Evolutionary conservation across 2,329 filamentous ascomycete species (phyloP), one percentile per base, ranked within the genome.

Genomic region (Alternaria ventricosa): DNA sequence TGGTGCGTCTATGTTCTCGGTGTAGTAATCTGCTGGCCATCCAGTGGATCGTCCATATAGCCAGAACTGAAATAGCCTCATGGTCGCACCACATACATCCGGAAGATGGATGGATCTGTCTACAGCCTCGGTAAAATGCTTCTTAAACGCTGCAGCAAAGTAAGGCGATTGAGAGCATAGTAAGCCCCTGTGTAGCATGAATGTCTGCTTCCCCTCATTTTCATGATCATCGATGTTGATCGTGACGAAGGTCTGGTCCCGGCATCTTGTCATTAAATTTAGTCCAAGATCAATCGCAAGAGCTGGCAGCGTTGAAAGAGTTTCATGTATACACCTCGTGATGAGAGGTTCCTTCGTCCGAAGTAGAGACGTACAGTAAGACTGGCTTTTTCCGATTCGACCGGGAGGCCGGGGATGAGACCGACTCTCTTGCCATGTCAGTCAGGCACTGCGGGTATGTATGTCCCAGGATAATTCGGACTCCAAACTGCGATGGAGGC

Each of bases 41-140:
- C 6, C 4, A 6, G 10, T 23, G 43, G 43, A 22, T 11, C 6
- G 43, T 22, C 11, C 5, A 8, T 15, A 45, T 4, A 45, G 6
- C 20, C 43, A 46, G 15, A 13, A 46, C 12, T 23, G 44, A 1
- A 13, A 46, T 3, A 46, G 20, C 12, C 20, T 46, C 44, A 46
- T 25, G 0, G 44, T 46, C 18, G 43, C 23, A 20, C 20, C 18
- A 0, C 18, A 1, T 13, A 23, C 43, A 45, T 5, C 12, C 12
- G 1, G 1, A 23, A 45, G 6, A 13, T 4, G 6, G 2, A 45
- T 44, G 0, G 20, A 46, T 46, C 2, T 46, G 12, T 46, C 44
- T 23, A 15, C 4, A n/a, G 44, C 13, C 1, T 46, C 44, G 1
- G 20, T 13, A 4, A 46, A 15, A 0, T 3, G 13, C 0, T 0